These are phyloP conservation scores for Fusarium armeniacum DNA, from an alignment of 2,329 filamentous ascomycete species.

Conservation along the genomic window DNA sequence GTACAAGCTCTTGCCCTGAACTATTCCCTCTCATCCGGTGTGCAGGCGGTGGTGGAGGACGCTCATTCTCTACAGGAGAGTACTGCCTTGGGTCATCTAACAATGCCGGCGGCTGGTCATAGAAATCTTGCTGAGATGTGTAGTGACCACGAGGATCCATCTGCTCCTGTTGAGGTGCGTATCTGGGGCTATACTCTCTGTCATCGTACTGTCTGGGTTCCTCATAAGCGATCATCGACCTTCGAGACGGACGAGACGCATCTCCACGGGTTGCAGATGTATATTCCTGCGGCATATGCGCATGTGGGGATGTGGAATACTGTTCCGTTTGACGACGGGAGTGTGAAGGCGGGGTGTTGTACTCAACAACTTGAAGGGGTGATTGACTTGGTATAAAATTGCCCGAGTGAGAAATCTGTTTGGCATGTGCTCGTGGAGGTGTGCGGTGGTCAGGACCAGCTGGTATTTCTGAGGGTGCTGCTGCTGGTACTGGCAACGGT, in stretches of 20 bases:
- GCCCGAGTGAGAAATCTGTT: constrained; percentile 53
- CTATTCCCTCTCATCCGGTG: constrained; percentile 65
- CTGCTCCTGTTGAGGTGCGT: constrained; percentile 55
- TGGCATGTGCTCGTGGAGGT: constrained; percentile 63
- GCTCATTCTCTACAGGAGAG: constrained; percentile 58
- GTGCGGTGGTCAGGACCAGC: constrained; percentile 61
- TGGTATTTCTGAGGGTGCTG: constrained; percentile 50
- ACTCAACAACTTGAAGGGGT: constrained; percentile 67
- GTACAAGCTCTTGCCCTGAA: constrained; percentile 59
- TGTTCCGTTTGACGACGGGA: constrained; percentile 56
- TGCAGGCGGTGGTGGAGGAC: constrained; percentile 69
- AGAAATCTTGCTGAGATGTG: constrained; percentile 52
- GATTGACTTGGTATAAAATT: constrained; percentile 65
- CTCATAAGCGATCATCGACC: constrained; percentile 56
- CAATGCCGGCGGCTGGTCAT: constrained; percentile 48
- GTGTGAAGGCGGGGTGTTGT: constrained; percentile 59
- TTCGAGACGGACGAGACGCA: constrained; percentile 52
- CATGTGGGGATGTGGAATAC: constrained; percentile 54
- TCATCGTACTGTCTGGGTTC: constrained; percentile 55
- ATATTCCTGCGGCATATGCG: constrained; percentile 39
- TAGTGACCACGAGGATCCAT: constrained; percentile 57
- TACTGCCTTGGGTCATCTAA: constrained; percentile 54
- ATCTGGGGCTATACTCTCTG: constrained; percentile 54
- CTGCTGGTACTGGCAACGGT: constrained; percentile 27
- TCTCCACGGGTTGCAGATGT: constrained; percentile 44